A percentile compares a stretch with the other conserved stretches of the same genome.
Conservation (phyloP, 2,329 filamentous ascomycete species). For the Cucurbitaria berberidis region DNA sequence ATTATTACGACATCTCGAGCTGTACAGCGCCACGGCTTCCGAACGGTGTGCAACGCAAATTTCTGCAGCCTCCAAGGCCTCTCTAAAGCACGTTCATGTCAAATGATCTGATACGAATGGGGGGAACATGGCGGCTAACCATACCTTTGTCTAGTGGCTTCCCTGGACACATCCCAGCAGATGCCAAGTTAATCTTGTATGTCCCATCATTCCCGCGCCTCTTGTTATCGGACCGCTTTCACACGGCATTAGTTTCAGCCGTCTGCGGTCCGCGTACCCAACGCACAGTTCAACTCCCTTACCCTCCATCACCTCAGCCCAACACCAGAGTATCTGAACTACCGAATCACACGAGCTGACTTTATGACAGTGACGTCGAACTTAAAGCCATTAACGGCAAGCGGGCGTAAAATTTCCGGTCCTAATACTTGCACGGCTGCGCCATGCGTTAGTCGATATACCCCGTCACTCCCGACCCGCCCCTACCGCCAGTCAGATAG, state of each 20-base stretch:
- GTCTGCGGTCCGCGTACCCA: constrained; percentile 6
- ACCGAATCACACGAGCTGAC: constrained; percentile 10
- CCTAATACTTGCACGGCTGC: constrained; percentile 1
- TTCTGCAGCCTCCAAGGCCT: constrained; percentile 1
- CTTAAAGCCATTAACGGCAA: constrained; percentile 68
- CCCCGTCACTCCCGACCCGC: constrained; percentile 14
- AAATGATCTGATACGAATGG: constrained; percentile 15
- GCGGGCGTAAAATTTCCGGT: constrained; percentile 40
- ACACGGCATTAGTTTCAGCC: neutral
- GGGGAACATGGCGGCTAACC: constrained; percentile 26
- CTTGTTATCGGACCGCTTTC: neutral
- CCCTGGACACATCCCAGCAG: constrained; percentile 75
- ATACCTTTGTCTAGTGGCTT: constrained; percentile 66
- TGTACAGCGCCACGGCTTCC: constrained; percentile 6
- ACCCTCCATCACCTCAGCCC: neutral
- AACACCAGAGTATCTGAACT: neutral
- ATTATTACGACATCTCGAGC: neutral
- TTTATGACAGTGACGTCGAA: constrained; percentile 65
- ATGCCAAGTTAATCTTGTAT: constrained; percentile 83
- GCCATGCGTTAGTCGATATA: constrained; percentile 12
- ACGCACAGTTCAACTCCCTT: constrained; percentile 10
- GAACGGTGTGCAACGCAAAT: constrained; percentile 1
- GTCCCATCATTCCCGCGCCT: constrained; percentile 45
- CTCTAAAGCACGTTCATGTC: neutral
- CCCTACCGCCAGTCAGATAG: neutral